Base-by-base conservation (phyloP, 2,329 filamentous ascomycete species). In the Monosporascus sp. region DNA sequence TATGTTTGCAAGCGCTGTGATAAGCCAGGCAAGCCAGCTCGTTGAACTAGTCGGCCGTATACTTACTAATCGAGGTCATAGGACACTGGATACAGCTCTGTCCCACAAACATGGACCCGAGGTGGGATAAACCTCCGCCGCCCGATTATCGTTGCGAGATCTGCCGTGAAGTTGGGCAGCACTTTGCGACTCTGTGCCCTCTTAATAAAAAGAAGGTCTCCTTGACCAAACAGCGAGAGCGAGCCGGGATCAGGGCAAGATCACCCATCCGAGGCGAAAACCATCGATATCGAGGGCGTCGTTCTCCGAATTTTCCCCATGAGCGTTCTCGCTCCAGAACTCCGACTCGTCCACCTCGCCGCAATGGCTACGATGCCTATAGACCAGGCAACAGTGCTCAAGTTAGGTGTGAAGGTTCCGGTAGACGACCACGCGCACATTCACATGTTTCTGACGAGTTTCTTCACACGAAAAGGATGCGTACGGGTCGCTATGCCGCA, bases 51-150 rank as follows among this genome's bases (percentile, higher is more conserved):
- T n/a, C 15, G 35, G 18, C 27, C 41, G 5, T 17, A 37, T 37
- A 15, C 15, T 55, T 38, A 47, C 55, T 62, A 11, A 60, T 51
- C 7, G 37, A 24, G 18, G 43, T 15, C 8, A 35, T 52, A 76
- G 74, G 72, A 25, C 74, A 76, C 55, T 65, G 58, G 54, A 58
- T 74, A 18, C 60, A 69, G 49, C 37, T 62, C 2, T 76, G 74
- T 50, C 73, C 73, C 18, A 76, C 73, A 2, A 74, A 72, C 53
- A 44, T 75, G n/a, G 70, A 76, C 51, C 68, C 71, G 9, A 27
- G 50, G 2, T 72, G 60, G 50, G 73, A 76, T 52, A 55, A 31
- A 47, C 52, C 55, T 31, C 72, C 72, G 2, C 38, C 50, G 1
- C 24, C 41, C 5, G 50, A 55, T 15, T 75, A 75, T 51, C 37